Evolutionary conservation across 768 basidiomycete species (phyloP).

Genomic region (Lactarius hatsudake): DNA sequence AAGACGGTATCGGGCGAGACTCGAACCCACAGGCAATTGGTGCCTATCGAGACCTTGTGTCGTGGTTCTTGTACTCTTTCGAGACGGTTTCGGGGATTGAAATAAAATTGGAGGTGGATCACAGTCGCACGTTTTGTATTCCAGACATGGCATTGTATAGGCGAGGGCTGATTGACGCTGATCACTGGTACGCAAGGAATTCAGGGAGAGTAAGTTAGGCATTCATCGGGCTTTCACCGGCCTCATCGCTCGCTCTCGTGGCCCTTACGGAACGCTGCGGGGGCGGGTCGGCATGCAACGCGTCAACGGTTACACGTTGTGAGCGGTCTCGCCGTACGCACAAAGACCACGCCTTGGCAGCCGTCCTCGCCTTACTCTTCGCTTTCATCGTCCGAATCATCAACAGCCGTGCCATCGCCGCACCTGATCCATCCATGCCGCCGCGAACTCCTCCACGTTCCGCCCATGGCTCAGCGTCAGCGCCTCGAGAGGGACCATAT

Average conservation of each 20-base stretch:
- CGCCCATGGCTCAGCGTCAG: conserved; percentile 74
- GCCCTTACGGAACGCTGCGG: background rate
- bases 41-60: background rate
- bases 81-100: background rate
- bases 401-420: conserved; percentile 30
- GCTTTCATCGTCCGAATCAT: conserved; percentile 13
- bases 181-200: background rate
- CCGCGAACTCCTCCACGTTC: conserved; percentile 69
- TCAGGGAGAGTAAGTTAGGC: background rate
- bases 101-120: background rate
- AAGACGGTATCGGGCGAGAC: background rate
- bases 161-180: background rate
- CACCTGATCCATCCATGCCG: conserved; percentile 58
- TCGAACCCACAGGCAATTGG: background rate
- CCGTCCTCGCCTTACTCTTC: background rate
- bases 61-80: background rate
- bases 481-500: conserved; percentile 90
- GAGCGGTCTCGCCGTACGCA: background rate
- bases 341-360: background rate
- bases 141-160: background rate
- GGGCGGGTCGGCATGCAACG: background rate
- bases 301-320: background rate
- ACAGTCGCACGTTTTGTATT: background rate
- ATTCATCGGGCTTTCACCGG: background rate
- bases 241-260: background rate